A percentile compares a stretch with the other conserved stretches of the same genome.
These are phyloP conservation scores for Cryptosporidium muris DNA, from an alignment of 169 alveolate species.

Conservation along the genomic window DNA sequence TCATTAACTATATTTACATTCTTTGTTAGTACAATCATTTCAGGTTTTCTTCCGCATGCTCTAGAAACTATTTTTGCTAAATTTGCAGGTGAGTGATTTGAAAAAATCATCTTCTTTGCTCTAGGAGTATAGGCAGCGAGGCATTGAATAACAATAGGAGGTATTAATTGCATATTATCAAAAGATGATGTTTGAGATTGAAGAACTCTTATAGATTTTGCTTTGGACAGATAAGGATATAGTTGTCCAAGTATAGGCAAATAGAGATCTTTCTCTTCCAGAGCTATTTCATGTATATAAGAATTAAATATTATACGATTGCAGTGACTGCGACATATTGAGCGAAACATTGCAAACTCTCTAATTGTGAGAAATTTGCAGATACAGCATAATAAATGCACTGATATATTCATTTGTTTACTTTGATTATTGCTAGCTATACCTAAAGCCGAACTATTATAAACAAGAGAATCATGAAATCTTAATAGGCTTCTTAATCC, in stretches of 20 bases:
- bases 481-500: slow-evolving; percentile 33
- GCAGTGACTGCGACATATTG: slow-evolving; percentile 56
- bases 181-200: slow-evolving; percentile 2
- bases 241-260: slow-evolving; percentile 55
- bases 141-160: slow-evolving; percentile 60
- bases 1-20: not conserved
- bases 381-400: slow-evolving; percentile 23
- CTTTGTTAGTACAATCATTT: slow-evolving; percentile 37
- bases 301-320: slow-evolving; percentile 53
- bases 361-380: slow-evolving; percentile 32
- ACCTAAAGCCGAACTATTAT: slow-evolving; percentile 60
- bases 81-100: slow-evolving; percentile 55
- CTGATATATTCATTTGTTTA: slow-evolving; percentile 22
- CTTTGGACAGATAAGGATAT: slow-evolving; percentile 51
- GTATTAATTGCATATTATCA: not conserved
- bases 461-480: slow-evolving; percentile 23
- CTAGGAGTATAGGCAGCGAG: slow-evolving; percentile 64
- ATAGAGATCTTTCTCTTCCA: slow-evolving; percentile 35
- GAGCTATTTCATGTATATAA: slow-evolving; percentile 34
- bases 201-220: slow-evolving; percentile 16
- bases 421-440: slow-evolving; percentile 10
- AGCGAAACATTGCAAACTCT: slow-evolving; percentile 31
- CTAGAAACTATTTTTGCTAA: slow-evolving; percentile 63
- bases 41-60: slow-evolving; percentile 71
- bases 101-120: slow-evolving; percentile 54